Evolutionary conservation across 192 early-diverging fungal species (phyloP), one percentile per base, ranked within the genome.

Genomic region (Rhizoclosmatium sp.): DNA sequence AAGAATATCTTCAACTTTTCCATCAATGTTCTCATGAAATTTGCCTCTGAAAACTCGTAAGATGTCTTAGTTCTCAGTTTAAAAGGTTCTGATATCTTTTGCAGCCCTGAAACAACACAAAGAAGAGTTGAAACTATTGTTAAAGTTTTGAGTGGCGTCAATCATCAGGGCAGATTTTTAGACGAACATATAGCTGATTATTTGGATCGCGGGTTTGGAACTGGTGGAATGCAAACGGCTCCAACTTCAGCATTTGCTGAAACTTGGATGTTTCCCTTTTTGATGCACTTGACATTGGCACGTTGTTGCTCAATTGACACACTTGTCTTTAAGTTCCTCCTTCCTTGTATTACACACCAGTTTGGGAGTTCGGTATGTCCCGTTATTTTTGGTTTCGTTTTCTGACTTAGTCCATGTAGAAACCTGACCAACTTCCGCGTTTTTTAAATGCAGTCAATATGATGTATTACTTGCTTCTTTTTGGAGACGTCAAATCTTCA

Each of bases 91-190:
- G 23, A n/a, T 71, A 56, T 71, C 40, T 16, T 59, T 46, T 62
- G 39, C 47, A 75, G 72, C 46, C 7, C 56, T 16, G 45, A 40
- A 46, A 47, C 62, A 10, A 75, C 72, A 9, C 72, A 62, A 41
- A 60, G 45, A 45, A 56, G 72, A 42, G 72, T 62, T 42, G 7
- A 75, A 21, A 62, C 59, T 10, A 75, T 56, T 41, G 72, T 75
- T 60, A 9, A 42, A 7, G 72, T 75, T 41, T 46, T 75, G 21
- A 56, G 62, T 62, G 72, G 72, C 12, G 3, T 44, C 21, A 75
- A 75, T 64, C 46, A 75, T 46, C 72, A 75, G n/a, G 61, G 72
- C 4, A 40, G 72, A 42, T 75, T 60, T 48, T 45, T 75, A 41
- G 72, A 75, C 39, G 40, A n/a, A 9, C 58, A 64, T 40, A 21